These are phyloP conservation scores for Thuja plicata DNA, from an alignment of 83 land plant species.

Conservation along the genomic window DNA sequence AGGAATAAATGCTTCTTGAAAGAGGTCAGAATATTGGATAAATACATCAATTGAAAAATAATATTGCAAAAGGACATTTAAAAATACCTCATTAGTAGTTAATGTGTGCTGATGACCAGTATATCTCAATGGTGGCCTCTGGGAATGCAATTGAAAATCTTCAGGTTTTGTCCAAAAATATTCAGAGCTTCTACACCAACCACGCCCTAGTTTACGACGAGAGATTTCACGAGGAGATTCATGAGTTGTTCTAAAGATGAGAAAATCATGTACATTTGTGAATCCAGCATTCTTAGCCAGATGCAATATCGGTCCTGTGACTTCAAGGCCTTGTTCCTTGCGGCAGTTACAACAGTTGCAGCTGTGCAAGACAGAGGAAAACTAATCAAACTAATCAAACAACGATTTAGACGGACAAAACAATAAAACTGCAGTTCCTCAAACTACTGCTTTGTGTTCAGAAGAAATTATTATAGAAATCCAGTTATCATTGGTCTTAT, in stretches of 20 bases:
- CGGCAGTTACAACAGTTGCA: slow-evolving; percentile 42
- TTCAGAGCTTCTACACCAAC: slow-evolving; percentile 23
- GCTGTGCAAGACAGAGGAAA: slow-evolving; percentile 17
- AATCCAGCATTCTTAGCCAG: slow-evolving; percentile 31
- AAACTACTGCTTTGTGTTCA: not conserved
- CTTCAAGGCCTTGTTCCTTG: slow-evolving; percentile 28
- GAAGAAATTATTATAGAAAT: too few species aligned
- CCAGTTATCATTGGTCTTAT: not conserved
- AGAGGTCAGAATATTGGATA: not conserved
- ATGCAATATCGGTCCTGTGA: slow-evolving; percentile 27
- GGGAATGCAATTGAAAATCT: not conserved
- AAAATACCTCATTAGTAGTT: not conserved
- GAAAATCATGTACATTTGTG: slow-evolving; percentile 42
- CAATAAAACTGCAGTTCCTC: not conserved
- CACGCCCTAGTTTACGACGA: slow-evolving; percentile 24
- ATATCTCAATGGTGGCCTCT: not conserved
- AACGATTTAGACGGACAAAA: not conserved
- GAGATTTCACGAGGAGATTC: slow-evolving; percentile 31
- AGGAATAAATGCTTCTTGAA: not conserved
- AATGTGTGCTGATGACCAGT: not conserved
- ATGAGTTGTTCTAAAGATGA: slow-evolving; percentile 28
- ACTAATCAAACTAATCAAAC: not conserved
- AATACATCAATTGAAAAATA: not conserved
- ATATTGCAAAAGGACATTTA: not conserved
- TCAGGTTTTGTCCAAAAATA: not conserved